Evolutionary conservation across 1,284 basidiomycete genomes (phyloP), one percentile per base, ranked within the genome.

Genomic region (Melampsora americana): DNA sequence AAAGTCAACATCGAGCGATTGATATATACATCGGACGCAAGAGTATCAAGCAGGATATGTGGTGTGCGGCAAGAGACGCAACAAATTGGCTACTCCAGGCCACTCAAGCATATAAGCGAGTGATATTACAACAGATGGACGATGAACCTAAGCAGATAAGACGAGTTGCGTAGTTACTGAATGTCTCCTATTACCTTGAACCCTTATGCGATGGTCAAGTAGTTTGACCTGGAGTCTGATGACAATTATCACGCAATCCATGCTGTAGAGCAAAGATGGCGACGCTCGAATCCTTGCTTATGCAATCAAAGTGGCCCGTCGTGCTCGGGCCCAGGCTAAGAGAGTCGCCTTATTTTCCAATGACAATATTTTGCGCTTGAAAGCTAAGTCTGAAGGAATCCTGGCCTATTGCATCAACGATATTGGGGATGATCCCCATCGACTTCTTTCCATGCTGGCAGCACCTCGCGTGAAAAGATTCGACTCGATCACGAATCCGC

Each of bases 271-370:
- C 30, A 61, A 60, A 23, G 61, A 71, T 53, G 42, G 56, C 18
- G 69, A 71, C 35, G 50, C 60, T 44, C 60, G 61, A 53, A 71
- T 71, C 62, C 69, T 71, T 18, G 16, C 26, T 16, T 71, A 71
- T 53, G 61, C 69, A 28, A 42, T 42, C 42, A 42, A 42, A 42
- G 42, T 42, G 42, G 42, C 42, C 42, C 42, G 12, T 42, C 42
- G 42, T 42, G 42, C 42, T 9, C 42, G 6, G 14, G 42, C 42
- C 14, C 42, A 42, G 20, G 69, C 56, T 3, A 46, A 32, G 20
- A 44, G 62, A 7, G 46, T 71, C 9, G 61, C 44, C 42, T 64
- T 71, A 42, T 30, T 71, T 30, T 71, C 69, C 26, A 71, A 71
- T 53, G 69, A 71, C 32, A 71, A 71, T 26, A 65, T 64, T 18